Percentiles rank a stretch among this genome's conserved stretches.
Conservation (phyloP, 1,284 basidiomycete genomes). For the Fomitopsis pinicola region DNA sequence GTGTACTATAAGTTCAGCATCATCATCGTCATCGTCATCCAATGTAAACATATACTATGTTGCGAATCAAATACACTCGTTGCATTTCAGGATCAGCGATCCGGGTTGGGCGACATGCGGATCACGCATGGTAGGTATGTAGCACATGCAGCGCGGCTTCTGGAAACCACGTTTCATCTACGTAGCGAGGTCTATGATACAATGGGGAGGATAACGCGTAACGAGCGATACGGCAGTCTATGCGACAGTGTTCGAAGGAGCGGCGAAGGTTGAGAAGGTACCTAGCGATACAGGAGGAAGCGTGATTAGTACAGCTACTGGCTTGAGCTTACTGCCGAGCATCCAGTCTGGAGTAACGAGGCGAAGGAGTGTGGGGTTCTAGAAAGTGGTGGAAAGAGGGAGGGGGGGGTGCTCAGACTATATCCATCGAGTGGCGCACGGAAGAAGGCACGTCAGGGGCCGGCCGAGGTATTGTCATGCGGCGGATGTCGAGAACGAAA, state of each 20-base stretch:
- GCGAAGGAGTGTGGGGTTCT: neutral
- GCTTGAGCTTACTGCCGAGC: neutral
- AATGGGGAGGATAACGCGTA: neutral
- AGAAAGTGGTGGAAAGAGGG: neutral
- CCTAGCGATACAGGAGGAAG: neutral
- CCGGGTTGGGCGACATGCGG: neutral
- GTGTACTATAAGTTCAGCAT: neutral
- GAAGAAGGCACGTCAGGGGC: constrained; percentile 19
- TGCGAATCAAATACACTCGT: neutral
- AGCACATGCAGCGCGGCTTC: neutral
- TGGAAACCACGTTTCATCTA: neutral
- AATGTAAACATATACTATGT: neutral
- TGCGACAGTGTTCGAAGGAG: neutral
- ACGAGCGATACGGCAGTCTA: neutral
- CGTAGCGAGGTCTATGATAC: neutral
- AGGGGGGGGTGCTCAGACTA: constrained; percentile 14
- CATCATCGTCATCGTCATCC: neutral
- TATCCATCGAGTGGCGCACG: constrained; percentile 21
- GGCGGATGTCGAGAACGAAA: constrained; percentile 7
- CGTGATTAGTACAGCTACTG: neutral
- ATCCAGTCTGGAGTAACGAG: neutral
- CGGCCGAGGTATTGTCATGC: constrained; percentile 7
- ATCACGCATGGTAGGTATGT: neutral
- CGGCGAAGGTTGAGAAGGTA: neutral
- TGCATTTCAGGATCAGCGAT: neutral